A percentile compares a stretch with the other conserved stretches of the same genome.
These are phyloP conservation scores for Thalia dealbata DNA, from an alignment of 176 grass and related monocot species.

Conservation along the genomic window DNA sequence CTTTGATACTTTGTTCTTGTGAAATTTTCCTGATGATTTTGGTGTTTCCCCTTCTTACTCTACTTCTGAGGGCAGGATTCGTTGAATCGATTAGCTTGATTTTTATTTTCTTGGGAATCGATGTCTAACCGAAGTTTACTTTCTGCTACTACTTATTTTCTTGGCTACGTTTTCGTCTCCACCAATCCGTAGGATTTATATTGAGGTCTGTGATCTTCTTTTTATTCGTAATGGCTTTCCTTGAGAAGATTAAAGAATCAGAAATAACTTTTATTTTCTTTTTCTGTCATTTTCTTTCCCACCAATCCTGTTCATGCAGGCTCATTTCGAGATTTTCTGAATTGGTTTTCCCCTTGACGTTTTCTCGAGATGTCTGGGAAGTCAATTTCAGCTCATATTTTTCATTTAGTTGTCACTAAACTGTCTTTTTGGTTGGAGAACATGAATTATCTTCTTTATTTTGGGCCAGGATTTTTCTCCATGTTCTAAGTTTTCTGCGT, in stretches of 20 bases:
- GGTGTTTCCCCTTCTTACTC: neutral
- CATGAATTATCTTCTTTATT: too few relatives aligned
- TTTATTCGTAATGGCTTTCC: too few relatives aligned
- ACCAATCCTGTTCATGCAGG: neutral
- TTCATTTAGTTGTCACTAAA: too few relatives aligned
- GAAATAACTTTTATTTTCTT: neutral
- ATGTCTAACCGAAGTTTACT: too few relatives aligned
- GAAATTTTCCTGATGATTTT: neutral
- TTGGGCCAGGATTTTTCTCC: too few relatives aligned
- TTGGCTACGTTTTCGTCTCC: neutral
- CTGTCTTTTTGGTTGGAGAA: neutral
- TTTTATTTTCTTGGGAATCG: neutral
- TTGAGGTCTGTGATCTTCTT: neutral
- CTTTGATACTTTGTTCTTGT: neutral
- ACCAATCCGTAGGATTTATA: too few relatives aligned
- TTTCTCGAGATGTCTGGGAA: neutral
- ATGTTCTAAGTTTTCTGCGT: too few relatives aligned
- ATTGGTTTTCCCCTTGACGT: too few relatives aligned
- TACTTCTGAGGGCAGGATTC: neutral
- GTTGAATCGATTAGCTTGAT: neutral
- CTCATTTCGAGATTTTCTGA: too few relatives aligned
- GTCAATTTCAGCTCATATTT: neutral
- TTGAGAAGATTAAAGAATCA: too few relatives aligned
- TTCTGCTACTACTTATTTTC: neutral
- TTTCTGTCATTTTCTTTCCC: neutral